Evolutionary conservation across 257 asterid genomes (phyloP).

Genomic region (Fraxinus anomala): DNA sequence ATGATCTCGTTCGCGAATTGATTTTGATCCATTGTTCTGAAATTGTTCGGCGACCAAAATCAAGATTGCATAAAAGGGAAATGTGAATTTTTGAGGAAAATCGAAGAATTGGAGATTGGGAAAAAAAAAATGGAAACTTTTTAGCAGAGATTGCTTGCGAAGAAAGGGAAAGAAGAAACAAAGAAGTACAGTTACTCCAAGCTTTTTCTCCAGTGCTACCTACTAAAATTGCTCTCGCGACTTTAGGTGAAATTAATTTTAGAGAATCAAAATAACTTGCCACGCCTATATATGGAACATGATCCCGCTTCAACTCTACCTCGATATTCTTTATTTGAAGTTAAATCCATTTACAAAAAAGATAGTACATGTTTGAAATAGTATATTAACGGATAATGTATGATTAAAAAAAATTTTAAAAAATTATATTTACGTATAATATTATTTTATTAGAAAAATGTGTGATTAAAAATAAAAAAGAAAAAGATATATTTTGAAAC

Average conservation of each 20-base stretch:
- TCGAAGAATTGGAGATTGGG: not conserved
- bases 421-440: too few species aligned
- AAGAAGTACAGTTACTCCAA: not conserved
- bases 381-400: too few species aligned
- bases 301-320: too few species aligned
- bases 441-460: too few species aligned
- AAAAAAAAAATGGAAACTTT: not conserved
- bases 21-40: not conserved
- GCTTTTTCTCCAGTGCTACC: not conserved
- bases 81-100: not conserved
- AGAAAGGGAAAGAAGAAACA: not conserved
- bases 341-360: too few species aligned
- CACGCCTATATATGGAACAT: too few species aligned
- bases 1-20: conserved; percentile 41
- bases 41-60: not conserved
- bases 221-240: not conserved
- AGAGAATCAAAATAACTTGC: too few species aligned
- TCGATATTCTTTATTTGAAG: too few species aligned
- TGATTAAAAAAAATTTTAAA: too few species aligned
- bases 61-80: not conserved
- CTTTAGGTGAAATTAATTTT: not conserved
- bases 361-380: too few species aligned
- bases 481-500: too few species aligned
- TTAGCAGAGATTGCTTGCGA: not conserved
- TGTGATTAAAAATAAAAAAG: too few species aligned